phyloP scores from a whole-genome alignment of 805 yeast species.

The Lipomyces oligophaga region DNA sequence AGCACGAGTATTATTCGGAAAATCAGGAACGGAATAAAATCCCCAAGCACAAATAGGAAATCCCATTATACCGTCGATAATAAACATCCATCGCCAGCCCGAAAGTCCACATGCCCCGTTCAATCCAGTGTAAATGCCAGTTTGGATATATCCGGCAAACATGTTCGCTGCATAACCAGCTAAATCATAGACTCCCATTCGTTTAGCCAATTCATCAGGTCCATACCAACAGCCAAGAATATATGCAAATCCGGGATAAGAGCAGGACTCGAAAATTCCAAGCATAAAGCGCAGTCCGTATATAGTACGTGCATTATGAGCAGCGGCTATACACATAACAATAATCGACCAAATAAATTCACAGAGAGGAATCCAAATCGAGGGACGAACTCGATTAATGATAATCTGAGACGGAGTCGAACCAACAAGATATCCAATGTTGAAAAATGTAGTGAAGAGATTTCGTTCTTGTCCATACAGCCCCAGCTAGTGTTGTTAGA shows the following conservation, averaged over 20 bases:
- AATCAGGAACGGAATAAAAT: slow-evolving; percentile 54
- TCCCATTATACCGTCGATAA: slow-evolving; percentile 25
- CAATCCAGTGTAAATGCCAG: slow-evolving; percentile 49
- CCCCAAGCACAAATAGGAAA: slow-evolving; percentile 21
- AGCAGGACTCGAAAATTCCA: slow-evolving; percentile 46
- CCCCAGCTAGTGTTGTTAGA: slow-evolving; percentile 30
- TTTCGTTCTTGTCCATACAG: slow-evolving; percentile 62
- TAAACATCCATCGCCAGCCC: slow-evolving; percentile 52
- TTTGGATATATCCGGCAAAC: slow-evolving; percentile 61
- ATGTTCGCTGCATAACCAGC: slow-evolving; percentile 62
- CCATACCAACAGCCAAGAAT: slow-evolving; percentile 46
- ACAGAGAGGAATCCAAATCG: slow-evolving; percentile 15
- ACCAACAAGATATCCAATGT: slow-evolving; percentile 17
- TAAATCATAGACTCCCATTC: slow-evolving; percentile 56
- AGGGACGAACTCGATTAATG: slow-evolving; percentile 17
- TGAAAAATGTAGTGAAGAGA: slow-evolving; percentile 35
- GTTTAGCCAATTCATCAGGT: slow-evolving; percentile 54
- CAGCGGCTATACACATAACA: slow-evolving; percentile 17
- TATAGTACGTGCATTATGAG: slow-evolving; percentile 20
- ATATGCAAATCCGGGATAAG: slow-evolving; percentile 48
- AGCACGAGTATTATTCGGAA: slow-evolving; percentile 51
- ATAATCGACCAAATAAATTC: slow-evolving; percentile 16
- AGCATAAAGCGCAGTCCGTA: slow-evolving; percentile 28
- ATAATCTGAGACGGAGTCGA: slow-evolving; percentile 14
- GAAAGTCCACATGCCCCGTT: slow-evolving; percentile 51